Conservation (phyloP, 805 yeast genomes). For the Nakazawaea peltata region DNA sequence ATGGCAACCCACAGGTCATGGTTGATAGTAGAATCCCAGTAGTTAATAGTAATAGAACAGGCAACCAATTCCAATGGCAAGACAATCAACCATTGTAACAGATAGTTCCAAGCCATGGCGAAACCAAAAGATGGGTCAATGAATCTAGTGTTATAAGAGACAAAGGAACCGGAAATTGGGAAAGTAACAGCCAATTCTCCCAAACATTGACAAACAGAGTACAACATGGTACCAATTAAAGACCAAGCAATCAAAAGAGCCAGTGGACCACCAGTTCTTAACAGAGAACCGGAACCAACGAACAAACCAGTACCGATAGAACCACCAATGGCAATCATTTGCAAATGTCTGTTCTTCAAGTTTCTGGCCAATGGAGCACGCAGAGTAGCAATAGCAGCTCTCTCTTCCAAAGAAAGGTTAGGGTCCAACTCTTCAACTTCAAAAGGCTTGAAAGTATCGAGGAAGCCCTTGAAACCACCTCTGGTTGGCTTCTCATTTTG, state of each 20-base stretch:
- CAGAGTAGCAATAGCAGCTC: constrained; percentile 37
- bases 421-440: constrained; percentile 33
- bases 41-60: constrained; percentile 42
- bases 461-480: constrained; percentile 12
- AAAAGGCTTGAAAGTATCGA: constrained; percentile 23
- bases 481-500: constrained; percentile 1
- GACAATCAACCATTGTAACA: constrained; percentile 46
- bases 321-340: constrained; percentile 81
- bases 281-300: constrained; percentile 61
- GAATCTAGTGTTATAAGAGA: constrained; percentile 52
- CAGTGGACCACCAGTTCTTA: constrained; percentile 69
- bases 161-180: constrained; percentile 59
- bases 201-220: constrained; percentile 53
- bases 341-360: constrained; percentile 58
- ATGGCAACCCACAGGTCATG: constrained; percentile 51
- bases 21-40: constrained; percentile 35
- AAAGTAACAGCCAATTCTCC: constrained; percentile 59
- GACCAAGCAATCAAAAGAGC: constrained; percentile 54
- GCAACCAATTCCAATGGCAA: constrained; percentile 50
- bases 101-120: constrained; percentile 53
- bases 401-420: constrained; percentile 34
- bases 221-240: constrained; percentile 52
- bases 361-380: constrained; percentile 42
- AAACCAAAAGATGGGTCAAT: constrained; percentile 53
- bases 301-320: constrained; percentile 80